Evolutionary conservation across 1,284 basidiomycete genomes (phyloP).

Genomic region (Ustilago loliicola): DNA sequence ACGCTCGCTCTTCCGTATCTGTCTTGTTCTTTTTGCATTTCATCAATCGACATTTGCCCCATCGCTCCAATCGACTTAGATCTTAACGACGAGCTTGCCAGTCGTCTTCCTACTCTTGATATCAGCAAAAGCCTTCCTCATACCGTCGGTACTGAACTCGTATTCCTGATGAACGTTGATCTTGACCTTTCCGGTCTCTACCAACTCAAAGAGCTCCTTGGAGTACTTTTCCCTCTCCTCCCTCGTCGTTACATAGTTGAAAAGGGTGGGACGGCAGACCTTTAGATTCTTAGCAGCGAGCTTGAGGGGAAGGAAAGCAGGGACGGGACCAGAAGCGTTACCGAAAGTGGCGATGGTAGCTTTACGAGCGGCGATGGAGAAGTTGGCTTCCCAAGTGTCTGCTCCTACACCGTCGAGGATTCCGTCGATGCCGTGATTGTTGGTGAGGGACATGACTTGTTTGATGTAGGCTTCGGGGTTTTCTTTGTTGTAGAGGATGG

Average conservation of each 20-base stretch:
- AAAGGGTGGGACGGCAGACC: constrained; percentile 70
- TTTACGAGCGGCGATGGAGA: constrained; percentile 76
- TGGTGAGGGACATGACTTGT: constrained; percentile 77
- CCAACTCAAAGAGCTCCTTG: constrained; percentile 78
- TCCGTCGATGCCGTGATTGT: constrained; percentile 82
- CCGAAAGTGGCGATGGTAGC: constrained; percentile 83
- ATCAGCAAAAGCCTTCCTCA: constrained; percentile 82
- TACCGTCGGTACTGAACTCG: constrained; percentile 84
- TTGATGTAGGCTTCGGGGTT: constrained; percentile 39
- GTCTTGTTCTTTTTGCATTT: constrained; percentile 4
- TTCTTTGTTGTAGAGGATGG: constrained; percentile 80
- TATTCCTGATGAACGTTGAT: constrained; percentile 79
- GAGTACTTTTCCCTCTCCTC: constrained; percentile 81
- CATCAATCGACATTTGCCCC: neutral
- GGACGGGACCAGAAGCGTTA: constrained; percentile 83
- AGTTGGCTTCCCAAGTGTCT: constrained; percentile 75
- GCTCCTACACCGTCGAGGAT: constrained; percentile 93
- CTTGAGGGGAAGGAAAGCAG: constrained; percentile 79
- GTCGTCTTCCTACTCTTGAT: constrained; percentile 72
- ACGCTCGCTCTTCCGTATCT: constrained; percentile 1
- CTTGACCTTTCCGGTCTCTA: constrained; percentile 78
- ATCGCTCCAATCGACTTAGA: constrained; percentile 8
- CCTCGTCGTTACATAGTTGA: constrained; percentile 75
- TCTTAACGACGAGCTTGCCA: constrained; percentile 63
- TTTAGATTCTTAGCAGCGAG: constrained; percentile 86